Percentiles rank a stretch among this genome's conserved stretches.
Conservation (phyloP, 2,329 filamentous ascomycete genomes). For the Exophiala mesophila region DNA sequence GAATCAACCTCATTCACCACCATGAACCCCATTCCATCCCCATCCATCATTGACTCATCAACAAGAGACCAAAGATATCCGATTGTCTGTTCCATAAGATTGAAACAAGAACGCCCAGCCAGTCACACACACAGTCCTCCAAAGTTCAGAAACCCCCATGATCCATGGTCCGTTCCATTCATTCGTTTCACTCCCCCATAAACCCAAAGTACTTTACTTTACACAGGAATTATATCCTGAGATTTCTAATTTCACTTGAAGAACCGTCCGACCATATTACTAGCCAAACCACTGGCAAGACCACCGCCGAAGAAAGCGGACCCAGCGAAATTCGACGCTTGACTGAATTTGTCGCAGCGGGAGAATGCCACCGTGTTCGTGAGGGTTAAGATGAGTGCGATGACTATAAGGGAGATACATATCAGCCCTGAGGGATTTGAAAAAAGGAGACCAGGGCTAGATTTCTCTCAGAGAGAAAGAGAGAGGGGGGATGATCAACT, state of each 20-base stretch:
- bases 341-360: slow-evolving; percentile 48
- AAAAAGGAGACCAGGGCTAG: background rate
- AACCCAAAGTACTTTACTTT: no score
- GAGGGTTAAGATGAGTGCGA: slow-evolving; percentile 46
- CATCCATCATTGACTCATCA: no score
- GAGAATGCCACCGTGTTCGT: slow-evolving; percentile 51
- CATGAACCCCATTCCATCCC: no score
- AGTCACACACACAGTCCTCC: background rate
- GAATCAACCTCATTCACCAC: no score
- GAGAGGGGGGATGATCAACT: slow-evolving; percentile 26
- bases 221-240: background rate
- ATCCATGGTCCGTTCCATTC: no score
- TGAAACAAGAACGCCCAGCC: slow-evolving; percentile 2
- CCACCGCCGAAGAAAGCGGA: slow-evolving; percentile 49
- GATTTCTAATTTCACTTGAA: slow-evolving; percentile 25
- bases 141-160: no score
- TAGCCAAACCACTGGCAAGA: slow-evolving; percentile 24
- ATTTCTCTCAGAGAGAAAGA: no score
- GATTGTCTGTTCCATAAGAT: no score
- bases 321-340: slow-evolving; percentile 56
- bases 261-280: slow-evolving; percentile 26
- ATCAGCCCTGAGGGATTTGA: background rate
- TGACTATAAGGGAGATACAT: slow-evolving; percentile 32
- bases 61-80: no score
- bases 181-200: no score